phyloP scores from a whole-genome alignment of 306 rosid genomes.

The Citrullus colocynthis region DNA sequence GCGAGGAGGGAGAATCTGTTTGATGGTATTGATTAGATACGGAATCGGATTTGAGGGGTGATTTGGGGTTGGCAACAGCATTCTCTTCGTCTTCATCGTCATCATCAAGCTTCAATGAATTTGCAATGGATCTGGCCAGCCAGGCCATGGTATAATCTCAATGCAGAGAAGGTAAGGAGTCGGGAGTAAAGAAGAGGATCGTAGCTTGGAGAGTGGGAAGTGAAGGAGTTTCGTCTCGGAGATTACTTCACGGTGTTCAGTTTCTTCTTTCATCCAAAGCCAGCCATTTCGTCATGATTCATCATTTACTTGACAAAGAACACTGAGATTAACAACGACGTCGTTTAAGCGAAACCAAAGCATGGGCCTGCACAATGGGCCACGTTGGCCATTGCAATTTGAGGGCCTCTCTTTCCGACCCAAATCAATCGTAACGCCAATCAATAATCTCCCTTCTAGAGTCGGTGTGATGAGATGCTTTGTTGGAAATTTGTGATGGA shows the following conservation, averaged over 20 bases:
- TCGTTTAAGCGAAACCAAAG: not conserved
- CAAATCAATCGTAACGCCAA: not conserved
- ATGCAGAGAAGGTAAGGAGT: not conserved
- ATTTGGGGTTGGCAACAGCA: conserved; percentile 21
- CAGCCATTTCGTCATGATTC: not conserved
- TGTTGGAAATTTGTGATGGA: too few species aligned
- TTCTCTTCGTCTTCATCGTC: conserved; percentile 26
- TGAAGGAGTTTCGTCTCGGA: not conserved
- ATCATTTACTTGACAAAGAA: not conserved
- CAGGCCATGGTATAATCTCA: conserved; percentile 41
- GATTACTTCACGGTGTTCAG: not conserved
- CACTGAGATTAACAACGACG: not conserved
- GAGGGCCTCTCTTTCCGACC: not conserved
- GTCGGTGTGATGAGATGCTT: not conserved
- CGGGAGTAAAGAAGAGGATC: not conserved
- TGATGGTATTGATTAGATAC: conserved; percentile 11
- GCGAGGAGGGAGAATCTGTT: conserved; percentile 16
- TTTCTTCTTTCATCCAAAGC: not conserved
- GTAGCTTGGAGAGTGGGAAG: not conserved
- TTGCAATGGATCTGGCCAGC: conserved; percentile 66
- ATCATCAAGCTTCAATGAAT: conserved; percentile 56
- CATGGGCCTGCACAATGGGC: not conserved
- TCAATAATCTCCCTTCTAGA: not conserved
- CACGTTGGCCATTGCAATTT: not conserved
- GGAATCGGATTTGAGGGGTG: not conserved